Evolutionary conservation across 495 filamentous ascomycete species (phyloP).

Genomic region (Hypoxylon intermedium): DNA sequence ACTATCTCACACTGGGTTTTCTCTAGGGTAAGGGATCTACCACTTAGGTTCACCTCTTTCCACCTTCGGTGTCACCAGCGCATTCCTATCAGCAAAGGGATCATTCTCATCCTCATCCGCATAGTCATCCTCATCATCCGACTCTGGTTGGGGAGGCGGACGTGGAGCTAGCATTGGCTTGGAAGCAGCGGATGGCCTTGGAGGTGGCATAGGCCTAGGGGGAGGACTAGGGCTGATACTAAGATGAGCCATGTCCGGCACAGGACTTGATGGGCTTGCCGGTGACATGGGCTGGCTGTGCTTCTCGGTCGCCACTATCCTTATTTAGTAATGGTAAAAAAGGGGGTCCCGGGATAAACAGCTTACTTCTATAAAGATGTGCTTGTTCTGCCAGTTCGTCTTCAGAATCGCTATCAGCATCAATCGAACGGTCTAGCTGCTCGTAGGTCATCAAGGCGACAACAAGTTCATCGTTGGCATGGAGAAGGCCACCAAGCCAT

Average conservation of each 20-base stretch:
- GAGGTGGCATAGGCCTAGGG: slow-evolving; percentile 50
- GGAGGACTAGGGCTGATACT: slow-evolving; percentile 46
- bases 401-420: slow-evolving; percentile 96
- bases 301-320: slow-evolving; percentile 58
- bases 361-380: slow-evolving; percentile 60
- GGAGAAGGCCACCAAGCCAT: slow-evolving; percentile 78
- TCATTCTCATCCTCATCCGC: slow-evolving; percentile 74
- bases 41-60: slow-evolving; percentile 64
- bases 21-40: slow-evolving; percentile 43
- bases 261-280: slow-evolving; percentile 42
- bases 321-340: slow-evolving; percentile 27
- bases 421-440: slow-evolving; percentile 91
- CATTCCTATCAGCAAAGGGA: slow-evolving; percentile 81
- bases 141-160: slow-evolving; percentile 36
- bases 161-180: slow-evolving; percentile 51
- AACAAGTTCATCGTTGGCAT: slow-evolving; percentile 85
- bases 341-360: background rate
- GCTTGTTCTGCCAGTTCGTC: slow-evolving; percentile 65
- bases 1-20: no score
- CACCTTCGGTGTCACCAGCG: slow-evolving; percentile 64
- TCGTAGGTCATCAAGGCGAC: slow-evolving; percentile 94
- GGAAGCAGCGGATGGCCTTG: slow-evolving; percentile 48
- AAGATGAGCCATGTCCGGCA: slow-evolving; percentile 48
- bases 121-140: slow-evolving; percentile 55
- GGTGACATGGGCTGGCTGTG: slow-evolving; percentile 53